Percentiles rank a stretch among this genome's conserved stretches.
Conservation (phyloP, 75 land plant species). For the Selaginella tamariscina region DNA sequence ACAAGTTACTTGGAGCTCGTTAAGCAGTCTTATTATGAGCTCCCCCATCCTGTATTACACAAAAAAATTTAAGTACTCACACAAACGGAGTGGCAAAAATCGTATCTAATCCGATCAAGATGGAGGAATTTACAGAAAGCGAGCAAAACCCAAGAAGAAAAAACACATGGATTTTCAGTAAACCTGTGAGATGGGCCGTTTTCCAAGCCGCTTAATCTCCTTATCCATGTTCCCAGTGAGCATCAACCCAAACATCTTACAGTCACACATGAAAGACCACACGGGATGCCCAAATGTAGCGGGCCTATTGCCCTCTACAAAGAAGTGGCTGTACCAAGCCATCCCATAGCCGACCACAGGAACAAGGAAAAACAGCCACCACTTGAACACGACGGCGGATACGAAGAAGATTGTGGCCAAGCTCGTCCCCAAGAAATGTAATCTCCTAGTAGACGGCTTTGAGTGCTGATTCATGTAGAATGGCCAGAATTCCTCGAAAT, state of each 20-base stretch:
- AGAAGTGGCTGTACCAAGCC: slow-evolving; percentile 93
- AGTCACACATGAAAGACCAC: slow-evolving; percentile 74
- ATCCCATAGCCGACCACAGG: slow-evolving; percentile 69
- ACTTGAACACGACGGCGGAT: slow-evolving; percentile 34
- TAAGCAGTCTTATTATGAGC: no score
- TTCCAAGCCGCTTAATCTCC: slow-evolving; percentile 85
- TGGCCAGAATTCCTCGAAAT: slow-evolving; percentile 80
- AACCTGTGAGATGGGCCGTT: slow-evolving; percentile 73
- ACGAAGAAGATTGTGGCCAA: slow-evolving; percentile 28
- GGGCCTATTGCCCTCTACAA: slow-evolving; percentile 67
- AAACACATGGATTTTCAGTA: no score
- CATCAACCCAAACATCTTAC: slow-evolving; percentile 84
- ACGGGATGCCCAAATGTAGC: slow-evolving; percentile 75
- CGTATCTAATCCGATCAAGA: no score
- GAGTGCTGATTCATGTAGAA: slow-evolving; percentile 87
- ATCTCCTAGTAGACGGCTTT: slow-evolving; percentile 70
- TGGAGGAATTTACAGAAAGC: no score
- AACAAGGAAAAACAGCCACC: slow-evolving; percentile 45
- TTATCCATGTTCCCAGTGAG: slow-evolving; percentile 77
- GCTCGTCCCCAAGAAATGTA: slow-evolving; percentile 75
- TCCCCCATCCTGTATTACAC: no score
- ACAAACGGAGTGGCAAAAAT: no score
- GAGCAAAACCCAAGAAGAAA: no score
- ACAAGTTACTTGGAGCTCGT: no score
- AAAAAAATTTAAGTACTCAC: no score